Conservation (phyloP, 768 basidiomycete genomes). For the Russula lepida region DNA sequence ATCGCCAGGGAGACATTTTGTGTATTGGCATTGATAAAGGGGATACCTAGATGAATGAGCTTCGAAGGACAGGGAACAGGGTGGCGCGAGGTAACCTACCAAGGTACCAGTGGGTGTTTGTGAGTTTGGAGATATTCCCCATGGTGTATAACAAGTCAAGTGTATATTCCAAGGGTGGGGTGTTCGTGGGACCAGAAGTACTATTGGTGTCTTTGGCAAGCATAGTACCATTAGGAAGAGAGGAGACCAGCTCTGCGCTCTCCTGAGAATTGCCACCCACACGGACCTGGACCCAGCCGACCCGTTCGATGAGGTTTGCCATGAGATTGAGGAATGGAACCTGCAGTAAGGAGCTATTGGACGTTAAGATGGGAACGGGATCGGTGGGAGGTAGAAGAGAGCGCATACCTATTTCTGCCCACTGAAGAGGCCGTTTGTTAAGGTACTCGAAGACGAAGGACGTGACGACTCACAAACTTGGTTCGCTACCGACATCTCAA, state of each 20-base stretch:
- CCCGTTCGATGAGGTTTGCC: slow-evolving; percentile 55
- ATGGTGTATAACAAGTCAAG: slow-evolving; percentile 60
- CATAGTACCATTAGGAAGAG: slow-evolving; percentile 40
- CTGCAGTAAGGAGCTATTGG: slow-evolving; percentile 38
- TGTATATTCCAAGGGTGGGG: slow-evolving; percentile 58
- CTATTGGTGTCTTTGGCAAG: slow-evolving; percentile 41
- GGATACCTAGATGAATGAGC: slow-evolving; percentile 34
- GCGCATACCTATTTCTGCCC: slow-evolving; percentile 34
- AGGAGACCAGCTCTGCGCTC: slow-evolving; percentile 41
- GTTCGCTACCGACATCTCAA: slow-evolving; percentile 67
- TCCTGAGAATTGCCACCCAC: slow-evolving; percentile 82
- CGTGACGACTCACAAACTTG: slow-evolving; percentile 46
- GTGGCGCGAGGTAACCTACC: slow-evolving; percentile 27
- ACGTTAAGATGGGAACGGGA: background rate
- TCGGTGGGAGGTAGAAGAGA: background rate
- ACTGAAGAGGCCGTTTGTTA: slow-evolving; percentile 29
- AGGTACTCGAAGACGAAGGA: background rate
- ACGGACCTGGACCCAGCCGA: slow-evolving; percentile 53
- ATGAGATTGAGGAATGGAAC: slow-evolving; percentile 73
- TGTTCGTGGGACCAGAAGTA: slow-evolving; percentile 46
- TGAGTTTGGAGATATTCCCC: slow-evolving; percentile 47
- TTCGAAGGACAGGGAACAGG: background rate
- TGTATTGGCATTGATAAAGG: slow-evolving; percentile 60
- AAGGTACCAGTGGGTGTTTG: slow-evolving; percentile 58
- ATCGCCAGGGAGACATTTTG: slow-evolving; percentile 43